These are phyloP conservation scores for Lathyrus aphaca DNA, from an alignment of 306 rosid species.

Conservation along the genomic window DNA sequence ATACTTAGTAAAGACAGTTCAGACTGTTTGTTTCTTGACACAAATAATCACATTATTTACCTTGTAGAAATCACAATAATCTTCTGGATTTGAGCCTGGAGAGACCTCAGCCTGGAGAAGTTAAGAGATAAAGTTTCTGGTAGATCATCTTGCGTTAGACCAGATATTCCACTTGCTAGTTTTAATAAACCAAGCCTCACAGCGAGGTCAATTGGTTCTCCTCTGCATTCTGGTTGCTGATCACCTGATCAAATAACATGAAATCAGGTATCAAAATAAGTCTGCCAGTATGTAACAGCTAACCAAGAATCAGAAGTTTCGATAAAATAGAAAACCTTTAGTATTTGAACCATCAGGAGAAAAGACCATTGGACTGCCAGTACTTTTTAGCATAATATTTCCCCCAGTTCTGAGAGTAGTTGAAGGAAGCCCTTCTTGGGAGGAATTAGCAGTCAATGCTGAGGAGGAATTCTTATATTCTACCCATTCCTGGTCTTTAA, in stretches of 20 bases:
- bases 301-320: conserved; percentile 8
- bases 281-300: conserved; percentile 13
- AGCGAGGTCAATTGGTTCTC: conserved; percentile 70
- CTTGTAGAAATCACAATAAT: conserved; percentile 74
- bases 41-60: conserved; percentile 45
- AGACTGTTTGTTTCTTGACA: background rate
- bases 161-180: conserved; percentile 64
- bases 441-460: conserved; percentile 50
- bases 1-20: background rate
- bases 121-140: conserved; percentile 81
- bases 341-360: conserved; percentile 41
- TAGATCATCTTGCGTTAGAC: conserved; percentile 63
- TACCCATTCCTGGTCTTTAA: conserved; percentile 87
- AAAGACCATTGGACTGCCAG: conserved; percentile 39
- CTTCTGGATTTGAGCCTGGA: conserved; percentile 89
- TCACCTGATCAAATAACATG: conserved; percentile 49
- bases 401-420: conserved; percentile 84
- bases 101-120: conserved; percentile 73
- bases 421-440: conserved; percentile 72
- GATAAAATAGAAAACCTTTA: conserved; percentile 46
- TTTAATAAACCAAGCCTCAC: conserved; percentile 86
- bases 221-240: conserved; percentile 74
- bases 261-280: conserved; percentile 1
- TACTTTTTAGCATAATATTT: conserved; percentile 51
- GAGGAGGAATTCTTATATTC: conserved; percentile 54